Percentiles rank a stretch among this genome's conserved stretches.
Evolutionary conservation across 352 stramenopile genomes (phyloP).

Genomic region (Pythium sukuiense): DNA sequence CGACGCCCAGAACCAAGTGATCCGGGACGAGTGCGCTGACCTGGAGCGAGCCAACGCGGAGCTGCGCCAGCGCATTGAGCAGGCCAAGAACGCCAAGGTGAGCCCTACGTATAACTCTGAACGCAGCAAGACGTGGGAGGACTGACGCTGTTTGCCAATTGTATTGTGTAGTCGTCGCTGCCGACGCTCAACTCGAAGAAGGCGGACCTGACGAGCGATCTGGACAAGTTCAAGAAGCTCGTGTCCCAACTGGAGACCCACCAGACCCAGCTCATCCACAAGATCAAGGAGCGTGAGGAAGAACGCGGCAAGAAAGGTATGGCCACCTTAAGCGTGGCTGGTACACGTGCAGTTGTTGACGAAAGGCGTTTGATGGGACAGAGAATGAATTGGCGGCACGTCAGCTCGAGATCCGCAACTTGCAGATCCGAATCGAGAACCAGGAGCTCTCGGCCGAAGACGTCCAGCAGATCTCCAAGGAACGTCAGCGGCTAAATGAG

Average conservation of each 20-base stretch:
- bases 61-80: constrained; percentile 60
- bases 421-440: constrained; percentile 71
- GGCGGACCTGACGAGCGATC: constrained; percentile 83
- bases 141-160: neutral
- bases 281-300: constrained; percentile 85
- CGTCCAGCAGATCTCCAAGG: constrained; percentile 69
- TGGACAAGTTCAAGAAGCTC: constrained; percentile 92
- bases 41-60: constrained; percentile 57
- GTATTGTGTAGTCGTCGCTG: constrained; percentile 45
- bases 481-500: constrained; percentile 70
- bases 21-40: constrained; percentile 52
- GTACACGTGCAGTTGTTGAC: too few relatives aligned
- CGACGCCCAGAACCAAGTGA: constrained; percentile 51
- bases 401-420: constrained; percentile 60
- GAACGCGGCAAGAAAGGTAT: constrained; percentile 80
- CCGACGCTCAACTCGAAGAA: constrained; percentile 84
- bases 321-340: neutral
- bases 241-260: constrained; percentile 82
- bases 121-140: neutral
- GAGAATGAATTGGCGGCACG: constrained; percentile 47
- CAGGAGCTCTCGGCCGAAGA: constrained; percentile 81
- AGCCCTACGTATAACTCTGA: neutral
- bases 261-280: constrained; percentile 75
- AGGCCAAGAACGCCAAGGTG: constrained; percentile 72
- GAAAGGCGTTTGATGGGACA: constrained; percentile 10